Percentiles rank a stretch among this genome's conserved stretches.
Conservation (phyloP, 2,329 filamentous ascomycete genomes). For the Aspergillus proliferans region DNA sequence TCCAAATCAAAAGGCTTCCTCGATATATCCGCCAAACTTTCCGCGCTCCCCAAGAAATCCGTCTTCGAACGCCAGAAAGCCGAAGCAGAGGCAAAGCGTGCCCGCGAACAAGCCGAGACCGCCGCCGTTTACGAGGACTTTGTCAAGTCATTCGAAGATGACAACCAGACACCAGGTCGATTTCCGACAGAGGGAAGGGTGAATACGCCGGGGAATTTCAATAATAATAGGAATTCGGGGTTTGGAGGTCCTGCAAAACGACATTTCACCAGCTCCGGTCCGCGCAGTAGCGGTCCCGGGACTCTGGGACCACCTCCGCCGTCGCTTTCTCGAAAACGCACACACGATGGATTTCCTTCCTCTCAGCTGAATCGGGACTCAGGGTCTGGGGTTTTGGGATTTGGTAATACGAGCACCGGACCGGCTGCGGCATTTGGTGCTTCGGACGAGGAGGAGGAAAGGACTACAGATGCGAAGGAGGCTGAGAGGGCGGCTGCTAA, state of each 20-base stretch:
- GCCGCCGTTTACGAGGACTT: slow-evolving; percentile 83
- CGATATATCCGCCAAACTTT: slow-evolving; percentile 68
- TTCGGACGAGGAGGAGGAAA: slow-evolving; percentile 42
- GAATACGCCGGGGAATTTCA: slow-evolving; percentile 23
- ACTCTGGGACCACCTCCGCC: slow-evolving; percentile 40
- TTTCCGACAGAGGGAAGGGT: slow-evolving; percentile 17
- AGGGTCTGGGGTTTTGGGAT: slow-evolving; percentile 34
- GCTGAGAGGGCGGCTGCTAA: slow-evolving; percentile 46
- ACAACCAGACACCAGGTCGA: slow-evolving; percentile 18
- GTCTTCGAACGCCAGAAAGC: slow-evolving; percentile 83
- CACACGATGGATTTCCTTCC: slow-evolving; percentile 36
- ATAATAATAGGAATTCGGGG: slow-evolving; percentile 25
- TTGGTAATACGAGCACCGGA: slow-evolving; percentile 32
- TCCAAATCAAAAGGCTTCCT: slow-evolving; percentile 51
- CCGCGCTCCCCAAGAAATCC: slow-evolving; percentile 75
- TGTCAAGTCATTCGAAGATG: slow-evolving; percentile 61
- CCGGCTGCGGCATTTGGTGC: slow-evolving; percentile 36
- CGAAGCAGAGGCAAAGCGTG: slow-evolving; percentile 81
- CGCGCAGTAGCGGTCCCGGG: slow-evolving; percentile 46
- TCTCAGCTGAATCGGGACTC: slow-evolving; percentile 35
- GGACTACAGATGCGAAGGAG: slow-evolving; percentile 33
- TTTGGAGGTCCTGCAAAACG: slow-evolving; percentile 47
- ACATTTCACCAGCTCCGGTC: slow-evolving; percentile 51
- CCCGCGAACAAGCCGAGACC: slow-evolving; percentile 77
- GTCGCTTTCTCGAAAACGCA: slow-evolving; percentile 38